phyloP scores from a whole-genome alignment of 2,329 filamentous ascomycete genomes.

The Aspergillus proliferans region DNA sequence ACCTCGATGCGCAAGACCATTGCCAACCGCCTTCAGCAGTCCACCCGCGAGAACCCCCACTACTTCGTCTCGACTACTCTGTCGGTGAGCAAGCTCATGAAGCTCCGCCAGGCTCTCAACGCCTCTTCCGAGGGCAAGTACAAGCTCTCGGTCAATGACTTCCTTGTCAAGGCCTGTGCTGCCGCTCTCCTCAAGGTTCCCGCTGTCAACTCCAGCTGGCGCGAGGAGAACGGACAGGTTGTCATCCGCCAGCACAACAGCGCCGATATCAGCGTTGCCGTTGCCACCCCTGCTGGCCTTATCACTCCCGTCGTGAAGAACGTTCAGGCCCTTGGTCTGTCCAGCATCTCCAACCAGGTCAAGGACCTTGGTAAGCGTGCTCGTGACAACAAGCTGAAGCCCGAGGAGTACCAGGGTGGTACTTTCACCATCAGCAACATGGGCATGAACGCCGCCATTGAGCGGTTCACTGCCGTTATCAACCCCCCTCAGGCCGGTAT shows the following conservation, averaged over 20 bases:
- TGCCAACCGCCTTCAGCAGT: slow-evolving; percentile 81
- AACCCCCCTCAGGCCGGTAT: slow-evolving; percentile 97
- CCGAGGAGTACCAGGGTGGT: slow-evolving; percentile 97
- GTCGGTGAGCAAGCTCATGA: slow-evolving; percentile 90
- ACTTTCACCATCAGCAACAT: slow-evolving; percentile 99
- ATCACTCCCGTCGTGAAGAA: slow-evolving; percentile 96
- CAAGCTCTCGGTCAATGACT: slow-evolving; percentile 99
- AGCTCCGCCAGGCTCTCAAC: slow-evolving; percentile 92
- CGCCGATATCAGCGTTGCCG: slow-evolving; percentile 92
- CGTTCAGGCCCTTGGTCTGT: slow-evolving; percentile 78
- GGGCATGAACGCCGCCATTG: slow-evolving; percentile 97
- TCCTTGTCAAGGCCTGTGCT: slow-evolving; percentile 93
- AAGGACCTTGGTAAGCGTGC: slow-evolving; percentile 97
- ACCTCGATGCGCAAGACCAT: slow-evolving; percentile 98
- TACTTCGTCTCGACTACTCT: slow-evolving; percentile 92
- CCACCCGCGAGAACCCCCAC: slow-evolving; percentile 89
- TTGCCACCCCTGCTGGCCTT: slow-evolving; percentile 84
- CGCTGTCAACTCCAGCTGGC: slow-evolving; percentile 91
- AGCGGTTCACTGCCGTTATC: slow-evolving; percentile 97
- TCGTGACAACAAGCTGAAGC: slow-evolving; percentile 96
- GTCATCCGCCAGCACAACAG: slow-evolving; percentile 88
- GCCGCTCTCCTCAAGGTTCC: slow-evolving; percentile 89
- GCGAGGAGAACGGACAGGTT: slow-evolving; percentile 64
- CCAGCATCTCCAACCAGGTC: slow-evolving; percentile 79
- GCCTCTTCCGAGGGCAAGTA: slow-evolving; percentile 82